Percentiles rank a stretch among this genome's conserved stretches.
Conservation (phyloP, 2,329 filamentous ascomycete genomes). For the Botrytis paeoniae region DNA sequence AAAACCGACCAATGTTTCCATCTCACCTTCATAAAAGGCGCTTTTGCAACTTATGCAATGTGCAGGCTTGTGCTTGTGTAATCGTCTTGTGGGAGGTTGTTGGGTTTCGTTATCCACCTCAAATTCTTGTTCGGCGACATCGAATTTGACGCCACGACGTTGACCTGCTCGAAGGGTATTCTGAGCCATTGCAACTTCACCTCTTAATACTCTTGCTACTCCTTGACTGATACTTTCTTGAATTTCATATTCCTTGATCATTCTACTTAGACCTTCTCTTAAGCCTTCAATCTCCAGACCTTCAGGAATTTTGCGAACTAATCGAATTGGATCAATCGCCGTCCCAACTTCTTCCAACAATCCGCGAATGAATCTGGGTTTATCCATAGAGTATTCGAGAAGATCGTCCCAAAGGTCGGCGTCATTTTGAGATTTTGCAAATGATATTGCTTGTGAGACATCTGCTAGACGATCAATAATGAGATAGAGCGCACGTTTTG, state of each 20-base stretch:
- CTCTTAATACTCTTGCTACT: constrained; percentile 79
- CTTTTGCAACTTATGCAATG: constrained; percentile 59
- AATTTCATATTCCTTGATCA: constrained; percentile 94
- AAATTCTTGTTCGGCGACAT: constrained; percentile 53
- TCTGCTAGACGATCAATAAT: constrained; percentile 93
- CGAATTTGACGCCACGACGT: constrained; percentile 83
- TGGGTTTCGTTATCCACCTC: constrained; percentile 23
- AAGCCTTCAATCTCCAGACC: constrained; percentile 90
- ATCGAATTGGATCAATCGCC: constrained; percentile 84
- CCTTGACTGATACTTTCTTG: constrained; percentile 90
- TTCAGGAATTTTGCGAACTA: constrained; percentile 87
- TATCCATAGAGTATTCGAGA: constrained; percentile 95
- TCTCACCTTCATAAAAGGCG: constrained; percentile 58
- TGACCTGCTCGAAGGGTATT: constrained; percentile 75
- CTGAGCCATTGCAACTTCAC: constrained; percentile 85
- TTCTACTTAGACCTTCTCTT: constrained; percentile 79
- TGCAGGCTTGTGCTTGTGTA: constrained; percentile 43
- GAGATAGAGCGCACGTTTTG: constrained; percentile 83
- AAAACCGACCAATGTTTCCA: constrained; percentile 74
- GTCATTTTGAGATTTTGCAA: constrained; percentile 90
- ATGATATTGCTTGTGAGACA: constrained; percentile 87
- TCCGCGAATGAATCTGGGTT: constrained; percentile 88
- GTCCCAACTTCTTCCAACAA: constrained; percentile 92
- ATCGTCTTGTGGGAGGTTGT: constrained; percentile 19
- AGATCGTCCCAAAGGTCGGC: constrained; percentile 93